These are phyloP conservation scores for Pelargonium cotyledonis DNA, from an alignment of 441 rosid species.

Conservation along the genomic window DNA sequence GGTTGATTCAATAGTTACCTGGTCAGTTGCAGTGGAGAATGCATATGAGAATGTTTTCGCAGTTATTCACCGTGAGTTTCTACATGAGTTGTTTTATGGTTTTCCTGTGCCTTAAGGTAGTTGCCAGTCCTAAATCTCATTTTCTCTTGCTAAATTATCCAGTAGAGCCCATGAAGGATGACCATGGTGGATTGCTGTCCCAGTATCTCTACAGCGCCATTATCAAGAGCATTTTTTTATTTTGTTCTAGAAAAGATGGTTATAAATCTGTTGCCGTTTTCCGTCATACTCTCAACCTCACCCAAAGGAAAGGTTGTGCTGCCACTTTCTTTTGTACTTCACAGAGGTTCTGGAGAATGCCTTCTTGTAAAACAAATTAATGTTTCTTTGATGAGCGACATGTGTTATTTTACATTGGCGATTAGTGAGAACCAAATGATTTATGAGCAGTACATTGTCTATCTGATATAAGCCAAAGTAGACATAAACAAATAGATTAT, in stretches of 20 bases:
- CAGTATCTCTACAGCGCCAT: neutral
- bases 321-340: too few species aligned
- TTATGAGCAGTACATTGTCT: neutral
- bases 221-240: neutral
- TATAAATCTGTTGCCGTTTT: too few species aligned
- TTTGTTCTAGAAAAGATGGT: neutral
- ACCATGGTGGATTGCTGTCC: neutral
- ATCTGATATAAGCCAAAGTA: conserved; percentile 1
- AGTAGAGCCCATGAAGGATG: neutral
- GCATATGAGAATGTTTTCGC: neutral
- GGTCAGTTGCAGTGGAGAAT: neutral
- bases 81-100: neutral
- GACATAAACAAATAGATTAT: neutral
- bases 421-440: neutral
- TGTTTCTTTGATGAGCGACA: too few species aligned
- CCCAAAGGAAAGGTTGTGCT: too few species aligned
- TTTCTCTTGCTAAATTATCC: neutral
- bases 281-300: too few species aligned
- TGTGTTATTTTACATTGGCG: neutral
- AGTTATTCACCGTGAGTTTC: neutral
- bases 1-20: neutral
- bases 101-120: neutral
- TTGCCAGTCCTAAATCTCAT: neutral
- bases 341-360: too few species aligned
- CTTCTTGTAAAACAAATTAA: too few species aligned